These are phyloP conservation scores for Usnea hakonensis DNA, from an alignment of 495 filamentous ascomycete genomes.

Conservation along the genomic window DNA sequence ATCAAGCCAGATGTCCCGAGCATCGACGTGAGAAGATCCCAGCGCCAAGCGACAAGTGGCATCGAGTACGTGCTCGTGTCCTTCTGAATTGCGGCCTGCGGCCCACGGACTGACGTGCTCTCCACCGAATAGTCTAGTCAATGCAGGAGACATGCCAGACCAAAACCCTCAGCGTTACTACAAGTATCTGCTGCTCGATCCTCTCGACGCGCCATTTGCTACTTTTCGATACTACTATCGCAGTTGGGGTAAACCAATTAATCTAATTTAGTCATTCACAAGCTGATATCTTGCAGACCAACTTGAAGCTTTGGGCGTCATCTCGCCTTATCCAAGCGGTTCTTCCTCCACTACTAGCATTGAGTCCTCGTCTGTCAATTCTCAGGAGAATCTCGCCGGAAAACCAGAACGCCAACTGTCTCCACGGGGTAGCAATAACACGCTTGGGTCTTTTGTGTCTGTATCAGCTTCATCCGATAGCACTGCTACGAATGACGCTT, in stretches of 20 bases:
- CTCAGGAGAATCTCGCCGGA: background rate
- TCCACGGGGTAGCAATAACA: background rate
- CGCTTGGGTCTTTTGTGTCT: background rate
- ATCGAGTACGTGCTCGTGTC: constrained; percentile 7
- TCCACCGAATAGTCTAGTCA: constrained; percentile 26
- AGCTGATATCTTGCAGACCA: constrained; percentile 18
- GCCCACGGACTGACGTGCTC: background rate
- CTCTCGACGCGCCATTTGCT: constrained; percentile 35
- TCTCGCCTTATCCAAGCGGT: constrained; percentile 4
- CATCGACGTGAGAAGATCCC: background rate
- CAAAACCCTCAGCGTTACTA: constrained; percentile 34
- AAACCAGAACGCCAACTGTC: background rate
- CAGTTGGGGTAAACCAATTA: constrained; percentile 19
- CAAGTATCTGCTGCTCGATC: constrained; percentile 37
- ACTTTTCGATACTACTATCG: constrained; percentile 34
- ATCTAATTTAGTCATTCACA: background rate
- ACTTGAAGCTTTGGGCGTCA: constrained; percentile 18
- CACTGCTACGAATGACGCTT: background rate
- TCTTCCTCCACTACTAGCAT: constrained; percentile 1
- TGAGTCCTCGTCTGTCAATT: background rate
- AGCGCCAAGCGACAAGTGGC: constrained; percentile 5
- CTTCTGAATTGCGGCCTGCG: background rate
- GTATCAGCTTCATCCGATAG: background rate
- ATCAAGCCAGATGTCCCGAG: constrained; percentile 19
- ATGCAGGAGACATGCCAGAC: constrained; percentile 26